Base-by-base conservation (phyloP, 2,329 filamentous ascomycete genomes). In the Epichloe uncinata region DNA sequence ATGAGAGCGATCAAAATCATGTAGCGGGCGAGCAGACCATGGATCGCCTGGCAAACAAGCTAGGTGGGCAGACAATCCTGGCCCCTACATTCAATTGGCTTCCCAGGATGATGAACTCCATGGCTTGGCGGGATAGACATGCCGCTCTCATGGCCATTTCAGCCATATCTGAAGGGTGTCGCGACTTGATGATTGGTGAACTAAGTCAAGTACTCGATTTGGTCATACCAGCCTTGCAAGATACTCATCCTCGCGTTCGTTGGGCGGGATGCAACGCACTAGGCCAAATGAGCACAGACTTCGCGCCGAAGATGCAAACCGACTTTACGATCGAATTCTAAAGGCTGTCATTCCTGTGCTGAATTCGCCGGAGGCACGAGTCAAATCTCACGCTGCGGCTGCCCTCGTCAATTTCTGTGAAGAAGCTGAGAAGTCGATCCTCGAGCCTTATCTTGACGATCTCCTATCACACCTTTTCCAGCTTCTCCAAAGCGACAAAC, bases 251-350 rank as follows among this genome's bases (percentile, higher is more conserved):
- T 40, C 87, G 93, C 63, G 93, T 98, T 50, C 84, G 91, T 60
- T 98, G 94, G 83, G 93, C 93, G 48, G 93, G 90, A 35, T 98
- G 93, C 73, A 97, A 98, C 63, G 93, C 93, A 41, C 78, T 98
- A n/a, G 93, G 93, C 30, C 93, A 98, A 68, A 98, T 98, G 93
- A 97, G 91, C 71, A 98, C 93, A 34, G 93, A 98, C 63, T 98
- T 98, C 66, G 91, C 94, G 12, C 90, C 90, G 12, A 94, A 86
- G 11, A 97, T 98, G 91, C 93, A 98, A 68, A 85, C 87, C 57
- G 93, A 95, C 60, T 95, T 67, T 93, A 95, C 66, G 80, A 87
- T 55, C 76, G 83, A 42, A 87, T 98, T 15, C 77, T 98, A 47
- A 87, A 83, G 58, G 88, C 88, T 57, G 93, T 98, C 50, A 89